A percentile compares a stretch with the other conserved stretches of the same genome.
These are phyloP conservation scores for Serendipita sp. DNA, from an alignment of 768 basidiomycete species.

Conservation along the genomic window DNA sequence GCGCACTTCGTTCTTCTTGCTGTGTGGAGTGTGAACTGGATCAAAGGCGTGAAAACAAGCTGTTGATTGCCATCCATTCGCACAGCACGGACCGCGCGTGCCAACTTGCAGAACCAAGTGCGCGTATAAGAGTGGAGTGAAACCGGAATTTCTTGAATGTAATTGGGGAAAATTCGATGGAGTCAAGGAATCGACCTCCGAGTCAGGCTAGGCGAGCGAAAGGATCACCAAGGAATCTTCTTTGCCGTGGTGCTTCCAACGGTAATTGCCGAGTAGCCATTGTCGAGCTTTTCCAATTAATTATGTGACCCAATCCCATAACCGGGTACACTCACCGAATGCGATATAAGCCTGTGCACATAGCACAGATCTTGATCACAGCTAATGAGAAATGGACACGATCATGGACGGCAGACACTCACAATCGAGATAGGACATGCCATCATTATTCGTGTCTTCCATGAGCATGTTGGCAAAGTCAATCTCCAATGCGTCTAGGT, in stretches of 20 bases:
- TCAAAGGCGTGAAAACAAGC: no score
- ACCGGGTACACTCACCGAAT: constrained; percentile 17
- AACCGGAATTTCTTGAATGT: no score
- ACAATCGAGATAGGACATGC: constrained; percentile 86
- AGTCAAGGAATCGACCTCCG: no score
- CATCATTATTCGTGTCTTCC: constrained; percentile 95
- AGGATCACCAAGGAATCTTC: not conserved
- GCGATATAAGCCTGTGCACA: constrained; percentile 26
- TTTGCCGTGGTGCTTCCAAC: not conserved
- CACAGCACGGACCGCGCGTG: no score
- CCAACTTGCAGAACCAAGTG: no score
- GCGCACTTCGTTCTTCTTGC: no score
- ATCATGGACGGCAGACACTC: constrained; percentile 16
- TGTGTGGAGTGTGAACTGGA: no score
- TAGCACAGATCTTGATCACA: constrained; percentile 24
- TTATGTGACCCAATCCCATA: not conserved
- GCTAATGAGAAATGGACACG: not conserved
- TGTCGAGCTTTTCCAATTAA: not conserved
- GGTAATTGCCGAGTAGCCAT: not conserved
- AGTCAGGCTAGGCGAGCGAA: no score
- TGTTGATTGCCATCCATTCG: no score
- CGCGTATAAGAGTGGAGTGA: no score
- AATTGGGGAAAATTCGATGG: no score
- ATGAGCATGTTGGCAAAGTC: constrained; percentile 96
- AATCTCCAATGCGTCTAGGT: constrained; percentile 81